Evolutionary conservation across 495 filamentous ascomycete species (phyloP).

Genomic region (Cudoniella acicularis): DNA sequence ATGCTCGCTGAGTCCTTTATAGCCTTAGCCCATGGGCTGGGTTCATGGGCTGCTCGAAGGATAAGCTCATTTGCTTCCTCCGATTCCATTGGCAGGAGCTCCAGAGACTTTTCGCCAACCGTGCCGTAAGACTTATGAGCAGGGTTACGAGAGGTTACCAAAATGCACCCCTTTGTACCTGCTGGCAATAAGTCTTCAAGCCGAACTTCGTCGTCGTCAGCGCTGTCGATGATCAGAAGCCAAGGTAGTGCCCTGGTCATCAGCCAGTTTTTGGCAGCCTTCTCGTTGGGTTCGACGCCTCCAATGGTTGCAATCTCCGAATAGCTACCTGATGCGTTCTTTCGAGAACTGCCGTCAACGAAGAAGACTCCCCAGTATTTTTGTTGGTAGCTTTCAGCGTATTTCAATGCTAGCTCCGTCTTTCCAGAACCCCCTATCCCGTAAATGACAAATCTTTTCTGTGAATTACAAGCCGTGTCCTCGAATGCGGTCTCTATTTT

Average conservation of each 20-base stretch:
- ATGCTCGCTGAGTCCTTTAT: conserved; percentile 3
- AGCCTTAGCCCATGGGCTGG: conserved; percentile 18
- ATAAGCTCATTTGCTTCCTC: conserved; percentile 33
- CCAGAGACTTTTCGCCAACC: conserved; percentile 22
- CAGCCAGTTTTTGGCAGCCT: conserved; percentile 31
- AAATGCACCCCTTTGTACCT: conserved; percentile 29
- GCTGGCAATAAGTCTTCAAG: conserved; percentile 30
- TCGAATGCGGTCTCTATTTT: no score
- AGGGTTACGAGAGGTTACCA: conserved; percentile 37
- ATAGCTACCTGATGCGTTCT: conserved; percentile 15
- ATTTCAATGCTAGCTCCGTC: conserved; percentile 33
- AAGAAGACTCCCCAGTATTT: conserved; percentile 28
- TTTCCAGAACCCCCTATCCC: conserved; percentile 35
- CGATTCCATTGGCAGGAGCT: conserved; percentile 27
- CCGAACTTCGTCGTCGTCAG: conserved; percentile 29
- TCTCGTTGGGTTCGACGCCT: conserved; percentile 24
- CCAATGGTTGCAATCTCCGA: conserved; percentile 27
- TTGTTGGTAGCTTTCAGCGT: conserved; percentile 27
- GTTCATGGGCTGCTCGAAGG: conserved; percentile 30
- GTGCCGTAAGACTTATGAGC: conserved; percentile 28
- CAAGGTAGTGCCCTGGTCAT: conserved; percentile 20
- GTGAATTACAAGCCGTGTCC: no score
- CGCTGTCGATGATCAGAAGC: conserved; percentile 36
- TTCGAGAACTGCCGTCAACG: conserved; percentile 24
- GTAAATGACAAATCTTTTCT: conserved; percentile 29